phyloP scores from a whole-genome alignment of 2,329 filamentous ascomycete genomes.

The Fusarium solani-melongenae region DNA sequence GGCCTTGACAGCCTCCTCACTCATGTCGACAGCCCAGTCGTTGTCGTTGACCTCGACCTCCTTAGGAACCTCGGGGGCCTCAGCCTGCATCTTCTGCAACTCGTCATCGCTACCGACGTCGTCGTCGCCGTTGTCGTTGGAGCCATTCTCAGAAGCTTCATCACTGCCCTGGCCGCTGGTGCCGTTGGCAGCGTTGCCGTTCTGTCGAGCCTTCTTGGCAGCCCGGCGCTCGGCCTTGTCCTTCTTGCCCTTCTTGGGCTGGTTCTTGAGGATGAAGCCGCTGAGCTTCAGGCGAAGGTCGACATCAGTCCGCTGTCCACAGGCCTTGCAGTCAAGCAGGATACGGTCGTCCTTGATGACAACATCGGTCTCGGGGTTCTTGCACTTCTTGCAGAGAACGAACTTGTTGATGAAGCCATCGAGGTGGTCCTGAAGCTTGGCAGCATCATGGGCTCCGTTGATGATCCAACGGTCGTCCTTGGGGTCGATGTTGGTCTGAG shows the following conservation, averaged over 20 bases:
- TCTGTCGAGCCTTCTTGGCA: constrained; percentile 85
- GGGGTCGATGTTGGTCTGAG: constrained; percentile 97
- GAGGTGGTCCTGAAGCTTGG: constrained; percentile 97
- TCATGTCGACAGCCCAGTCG: constrained; percentile 97
- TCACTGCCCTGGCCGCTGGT: constrained; percentile 67
- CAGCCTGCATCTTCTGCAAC: constrained; percentile 82
- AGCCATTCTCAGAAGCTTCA: constrained; percentile 61
- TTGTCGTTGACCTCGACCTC: constrained; percentile 80
- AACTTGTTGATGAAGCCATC: constrained; percentile 99
- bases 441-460: constrained; percentile 95
- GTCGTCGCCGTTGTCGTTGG: constrained; percentile 61
- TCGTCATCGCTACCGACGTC: constrained; percentile 91
- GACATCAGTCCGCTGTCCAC: constrained; percentile 91
- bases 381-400: constrained; percentile 99
- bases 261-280: constrained; percentile 96
- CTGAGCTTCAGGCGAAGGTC: constrained; percentile 95
- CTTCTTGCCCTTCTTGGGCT: constrained; percentile 94
- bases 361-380: constrained; percentile 98
- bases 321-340: constrained; percentile 97
- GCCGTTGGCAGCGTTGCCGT: constrained; percentile 63
- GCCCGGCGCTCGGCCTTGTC: constrained; percentile 95
- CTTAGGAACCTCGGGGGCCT: constrained; percentile 58
- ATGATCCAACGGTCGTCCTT: constrained; percentile 99
- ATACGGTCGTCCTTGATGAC: constrained; percentile 94
- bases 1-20: constrained; percentile 92